Percentiles rank a stretch among this genome's conserved stretches.
These are phyloP conservation scores for Neocatenulostroma microsporum DNA, from an alignment of 2,329 filamentous ascomycete species.

Conservation along the genomic window DNA sequence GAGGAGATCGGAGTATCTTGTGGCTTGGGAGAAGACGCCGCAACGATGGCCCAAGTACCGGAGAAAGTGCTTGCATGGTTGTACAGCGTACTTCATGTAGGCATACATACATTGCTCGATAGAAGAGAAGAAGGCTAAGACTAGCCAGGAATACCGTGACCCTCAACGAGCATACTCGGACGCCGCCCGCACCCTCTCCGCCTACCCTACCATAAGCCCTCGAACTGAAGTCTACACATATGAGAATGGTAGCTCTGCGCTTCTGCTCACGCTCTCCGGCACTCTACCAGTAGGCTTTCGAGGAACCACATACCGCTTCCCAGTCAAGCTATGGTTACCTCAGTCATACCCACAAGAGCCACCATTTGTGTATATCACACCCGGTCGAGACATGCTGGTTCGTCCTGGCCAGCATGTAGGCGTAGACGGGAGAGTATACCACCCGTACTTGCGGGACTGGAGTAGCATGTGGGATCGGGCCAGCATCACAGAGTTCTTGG, in stretches of 20 bases:
- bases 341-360: constrained; percentile 80
- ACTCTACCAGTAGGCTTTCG: constrained; percentile 89
- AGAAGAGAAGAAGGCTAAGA: no score
- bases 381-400: constrained; percentile 80
- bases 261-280: constrained; percentile 78
- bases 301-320: constrained; percentile 82
- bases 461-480: constrained; percentile 76
- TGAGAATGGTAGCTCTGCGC: constrained; percentile 75
- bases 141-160: constrained; percentile 75
- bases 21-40: no score
- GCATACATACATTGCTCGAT: no score
- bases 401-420: constrained; percentile 92
- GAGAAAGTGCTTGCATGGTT: constrained; percentile 93
- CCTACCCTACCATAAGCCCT: constrained; percentile 71
- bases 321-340: constrained; percentile 86
- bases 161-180: constrained; percentile 90
- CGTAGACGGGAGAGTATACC: constrained; percentile 85
- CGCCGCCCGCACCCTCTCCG: constrained; percentile 70
- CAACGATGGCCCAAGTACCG: constrained; percentile 54
- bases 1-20: no score
- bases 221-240: constrained; percentile 95
- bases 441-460: constrained; percentile 92
- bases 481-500: constrained; percentile 72
- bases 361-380: constrained; percentile 81
- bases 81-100: constrained; percentile 64